Evolutionary conservation across 2,329 filamentous ascomycete species (phyloP).

Genomic region (Venturia nashicola): DNA sequence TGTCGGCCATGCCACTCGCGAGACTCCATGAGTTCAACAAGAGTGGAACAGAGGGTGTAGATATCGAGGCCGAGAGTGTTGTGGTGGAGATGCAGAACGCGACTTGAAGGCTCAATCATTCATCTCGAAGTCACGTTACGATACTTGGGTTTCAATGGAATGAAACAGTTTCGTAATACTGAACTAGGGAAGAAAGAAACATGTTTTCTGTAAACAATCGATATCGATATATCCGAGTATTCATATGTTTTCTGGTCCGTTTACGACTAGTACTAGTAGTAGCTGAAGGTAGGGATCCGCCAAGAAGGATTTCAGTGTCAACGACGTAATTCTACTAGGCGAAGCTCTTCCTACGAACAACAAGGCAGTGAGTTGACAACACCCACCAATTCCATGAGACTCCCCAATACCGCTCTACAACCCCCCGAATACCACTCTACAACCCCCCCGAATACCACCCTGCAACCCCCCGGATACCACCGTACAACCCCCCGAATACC

Average conservation of each 20-base stretch:
- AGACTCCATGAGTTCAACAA: neutral
- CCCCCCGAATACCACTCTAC: neutral
- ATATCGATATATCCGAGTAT: neutral
- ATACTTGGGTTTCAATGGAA: neutral
- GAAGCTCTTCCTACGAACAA: neutral
- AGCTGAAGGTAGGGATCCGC: neutral
- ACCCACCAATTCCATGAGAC: neutral
- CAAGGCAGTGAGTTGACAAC: neutral
- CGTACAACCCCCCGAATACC: neutral
- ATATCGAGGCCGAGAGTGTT: neutral
- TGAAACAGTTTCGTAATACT: neutral
- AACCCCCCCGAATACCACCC: neutral
- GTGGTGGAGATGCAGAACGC: neutral
- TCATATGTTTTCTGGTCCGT: neutral
- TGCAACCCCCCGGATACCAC: neutral
- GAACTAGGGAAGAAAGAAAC: neutral
- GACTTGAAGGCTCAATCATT: neutral
- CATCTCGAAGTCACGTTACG: neutral
- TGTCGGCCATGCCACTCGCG: conserved; percentile 18
- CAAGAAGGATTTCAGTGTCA: neutral
- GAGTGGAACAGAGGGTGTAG: neutral
- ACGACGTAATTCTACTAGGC: neutral
- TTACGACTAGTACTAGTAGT: neutral
- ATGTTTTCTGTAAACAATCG: neutral
- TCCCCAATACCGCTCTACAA: neutral